phyloP scores from a whole-genome alignment of 1,284 basidiomycete genomes.

The Papiliotrema flavescens region DNA sequence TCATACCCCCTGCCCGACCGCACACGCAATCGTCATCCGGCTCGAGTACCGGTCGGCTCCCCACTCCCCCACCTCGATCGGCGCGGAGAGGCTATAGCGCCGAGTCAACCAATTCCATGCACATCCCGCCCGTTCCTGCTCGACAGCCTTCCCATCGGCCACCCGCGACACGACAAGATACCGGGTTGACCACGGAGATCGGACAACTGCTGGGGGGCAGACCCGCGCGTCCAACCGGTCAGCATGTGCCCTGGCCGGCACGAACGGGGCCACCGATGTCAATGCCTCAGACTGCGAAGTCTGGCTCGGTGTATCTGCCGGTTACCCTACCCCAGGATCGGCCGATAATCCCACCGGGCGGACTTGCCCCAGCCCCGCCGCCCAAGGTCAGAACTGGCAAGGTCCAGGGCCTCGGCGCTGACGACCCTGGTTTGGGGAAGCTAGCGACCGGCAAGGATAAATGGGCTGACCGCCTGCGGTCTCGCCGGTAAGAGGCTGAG shows the following conservation, averaged over 20 bases:
- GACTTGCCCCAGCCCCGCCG: slow-evolving; percentile 19
- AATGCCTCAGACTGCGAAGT: slow-evolving; percentile 9
- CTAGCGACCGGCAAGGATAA: slow-evolving; percentile 7
- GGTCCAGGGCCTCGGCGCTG: neutral
- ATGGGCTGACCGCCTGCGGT: slow-evolving; percentile 19
- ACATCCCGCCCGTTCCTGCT: neutral
- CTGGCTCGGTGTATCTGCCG: slow-evolving; percentile 16
- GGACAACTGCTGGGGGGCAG: slow-evolving; percentile 9
- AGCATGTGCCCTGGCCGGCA: slow-evolving; percentile 15
- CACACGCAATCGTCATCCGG: slow-evolving; percentile 1
- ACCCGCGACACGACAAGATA: neutral
- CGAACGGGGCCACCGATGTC: slow-evolving; percentile 2
- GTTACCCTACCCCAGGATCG: slow-evolving; percentile 24
- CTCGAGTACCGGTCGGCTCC: neutral
- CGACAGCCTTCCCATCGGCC: neutral
- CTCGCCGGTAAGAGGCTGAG: neutral
- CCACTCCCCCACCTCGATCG: neutral
- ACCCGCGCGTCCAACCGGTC: neutral
- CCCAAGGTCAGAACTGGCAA: slow-evolving; percentile 6
- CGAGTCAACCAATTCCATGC: neutral
- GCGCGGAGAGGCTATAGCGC: neutral
- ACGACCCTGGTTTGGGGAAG: neutral
- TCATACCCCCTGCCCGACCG: slow-evolving; percentile 10
- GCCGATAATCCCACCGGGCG: slow-evolving; percentile 23
- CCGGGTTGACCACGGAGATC: slow-evolving; percentile 6